Base-by-base conservation (phyloP, 169 alveolate genomes). In the Cryptosporidium ryanae region DNA sequence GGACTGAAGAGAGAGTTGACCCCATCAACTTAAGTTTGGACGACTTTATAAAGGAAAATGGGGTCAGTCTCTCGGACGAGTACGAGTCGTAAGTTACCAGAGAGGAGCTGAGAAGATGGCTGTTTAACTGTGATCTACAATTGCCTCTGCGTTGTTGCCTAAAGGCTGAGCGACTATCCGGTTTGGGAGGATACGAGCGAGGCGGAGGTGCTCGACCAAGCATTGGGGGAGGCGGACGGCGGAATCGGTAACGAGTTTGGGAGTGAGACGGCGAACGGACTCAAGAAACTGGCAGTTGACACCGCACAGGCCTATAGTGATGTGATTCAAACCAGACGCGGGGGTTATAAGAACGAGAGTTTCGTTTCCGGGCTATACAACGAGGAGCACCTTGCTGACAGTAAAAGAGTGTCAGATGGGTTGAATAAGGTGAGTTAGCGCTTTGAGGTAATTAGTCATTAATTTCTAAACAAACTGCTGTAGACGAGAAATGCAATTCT, bases 131-230 rank as follows among this genome's bases (percentile, higher is more conserved):
- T 7, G 12, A 12, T 52, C 13, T 12, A 52, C 21, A n/a, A 52
- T n/a, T 52, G 13, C 21, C 4, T 4, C 13, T 52, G 13, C 27
- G 5, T 52, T 52, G 13, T 7, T 10, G 8, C 12, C 25, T 59
- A 54, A 57, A 76, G 87, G 34, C 63, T 76, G 54, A 76, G 87
- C 21, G 43, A 76, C 52, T 59, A 43, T 61, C 87, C 87, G 12
- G 29, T 76, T 34, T 76, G 87, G 87, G 87, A 76, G 46, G 71
- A 76, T 59, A 31, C 59, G 27, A 12, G 46, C 0, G 87, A 76
- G 57, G 23, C 61, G 15, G 57, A 76, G 17, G 18, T 76, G 23
- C 25, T 46, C 21, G 31, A 29, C 8, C 46, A 38, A 38, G 8
- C 3, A 10, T 38, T 38, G 8, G 46, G 46, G 46, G 46, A 38